phyloP scores from a whole-genome alignment of 305 asterid species.

The Striga hermonthica region DNA sequence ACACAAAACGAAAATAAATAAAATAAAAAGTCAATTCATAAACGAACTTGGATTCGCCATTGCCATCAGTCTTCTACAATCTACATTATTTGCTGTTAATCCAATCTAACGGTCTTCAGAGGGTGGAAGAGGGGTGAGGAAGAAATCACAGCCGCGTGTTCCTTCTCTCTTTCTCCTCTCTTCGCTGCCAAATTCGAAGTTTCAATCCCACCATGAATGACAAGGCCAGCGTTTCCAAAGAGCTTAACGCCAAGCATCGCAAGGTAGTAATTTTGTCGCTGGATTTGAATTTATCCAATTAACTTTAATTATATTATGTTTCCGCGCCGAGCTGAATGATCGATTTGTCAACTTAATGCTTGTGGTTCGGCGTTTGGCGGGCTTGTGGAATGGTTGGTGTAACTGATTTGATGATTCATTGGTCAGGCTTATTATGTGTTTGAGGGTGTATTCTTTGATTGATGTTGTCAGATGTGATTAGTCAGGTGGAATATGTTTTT shows the following conservation, averaged over 20 bases:
- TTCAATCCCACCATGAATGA: constrained; percentile 63
- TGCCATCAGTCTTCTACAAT: constrained; percentile 28
- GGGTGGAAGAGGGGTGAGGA: constrained; percentile 46
- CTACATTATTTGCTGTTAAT: constrained; percentile 34
- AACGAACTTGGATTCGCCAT: constrained; percentile 34
- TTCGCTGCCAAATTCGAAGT: constrained; percentile 22
- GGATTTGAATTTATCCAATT: constrained; percentile 16
- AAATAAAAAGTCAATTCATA: constrained; percentile 31
- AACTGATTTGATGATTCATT: constrained; percentile 12
- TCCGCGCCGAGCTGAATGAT: constrained; percentile 11
- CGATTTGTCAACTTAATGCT: constrained; percentile 23
- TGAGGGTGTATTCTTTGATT: constrained; percentile 15
- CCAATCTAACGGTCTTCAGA: constrained; percentile 44
- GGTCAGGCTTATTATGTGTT: constrained; percentile 23
- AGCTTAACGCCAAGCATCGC: constrained; percentile 92
- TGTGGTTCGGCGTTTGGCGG: neutral
- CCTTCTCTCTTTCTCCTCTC: constrained; percentile 35
- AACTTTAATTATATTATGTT: constrained; percentile 24
- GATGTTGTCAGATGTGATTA: constrained; percentile 29
- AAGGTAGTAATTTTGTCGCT: constrained; percentile 49
- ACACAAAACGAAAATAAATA: neutral
- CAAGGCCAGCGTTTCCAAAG: constrained; percentile 94
- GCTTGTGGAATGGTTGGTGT: constrained; percentile 22
- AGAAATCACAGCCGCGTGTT: constrained; percentile 36
- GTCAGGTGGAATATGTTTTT: constrained; percentile 20